Evolutionary conservation across 495 filamentous ascomycete genomes (phyloP).

Genomic region (Patellaria atrata): DNA sequence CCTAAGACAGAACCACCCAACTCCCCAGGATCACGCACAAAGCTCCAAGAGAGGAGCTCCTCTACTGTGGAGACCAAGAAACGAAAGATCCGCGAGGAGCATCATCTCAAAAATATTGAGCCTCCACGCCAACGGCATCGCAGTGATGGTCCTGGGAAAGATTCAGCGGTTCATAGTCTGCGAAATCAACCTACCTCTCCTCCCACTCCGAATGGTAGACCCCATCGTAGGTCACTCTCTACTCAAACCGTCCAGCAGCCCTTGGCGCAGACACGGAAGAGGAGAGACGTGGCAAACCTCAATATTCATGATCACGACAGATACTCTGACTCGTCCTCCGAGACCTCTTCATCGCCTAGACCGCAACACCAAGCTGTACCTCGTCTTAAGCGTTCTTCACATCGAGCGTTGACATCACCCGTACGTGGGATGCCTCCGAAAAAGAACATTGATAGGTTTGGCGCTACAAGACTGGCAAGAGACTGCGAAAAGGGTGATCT

Average conservation of each 20-base stretch:
- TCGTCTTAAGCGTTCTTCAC: conserved; percentile 16
- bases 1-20: no score
- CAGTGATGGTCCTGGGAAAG: conserved; percentile 11
- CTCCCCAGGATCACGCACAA: no score
- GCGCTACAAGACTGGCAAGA: conserved; percentile 69
- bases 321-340: conserved; percentile 18
- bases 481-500: conserved; percentile 67
- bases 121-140: conserved; percentile 16
- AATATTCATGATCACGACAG: conserved; percentile 5
- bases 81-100: conserved; percentile 19
- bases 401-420: conserved; percentile 18
- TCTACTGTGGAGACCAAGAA: conserved; percentile 15
- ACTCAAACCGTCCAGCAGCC: conserved; percentile 13
- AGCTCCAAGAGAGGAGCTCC: conserved; percentile 15
- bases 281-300: conserved; percentile 12
- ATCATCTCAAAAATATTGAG: conserved; percentile 10
- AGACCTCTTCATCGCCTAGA: conserved; percentile 14
- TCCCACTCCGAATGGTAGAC: conserved; percentile 5
- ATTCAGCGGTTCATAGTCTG: neutral
- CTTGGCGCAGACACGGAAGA: conserved; percentile 12
- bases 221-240: conserved; percentile 17
- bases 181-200: conserved; percentile 17
- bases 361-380: conserved; percentile 8
- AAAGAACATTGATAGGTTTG: conserved; percentile 72
- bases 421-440: conserved; percentile 31